Evolutionary conservation across 2,329 filamentous ascomycete genomes (phyloP), one percentile per base, ranked within the genome.

Genomic region (Pseudogymnoascus sp.): DNA sequence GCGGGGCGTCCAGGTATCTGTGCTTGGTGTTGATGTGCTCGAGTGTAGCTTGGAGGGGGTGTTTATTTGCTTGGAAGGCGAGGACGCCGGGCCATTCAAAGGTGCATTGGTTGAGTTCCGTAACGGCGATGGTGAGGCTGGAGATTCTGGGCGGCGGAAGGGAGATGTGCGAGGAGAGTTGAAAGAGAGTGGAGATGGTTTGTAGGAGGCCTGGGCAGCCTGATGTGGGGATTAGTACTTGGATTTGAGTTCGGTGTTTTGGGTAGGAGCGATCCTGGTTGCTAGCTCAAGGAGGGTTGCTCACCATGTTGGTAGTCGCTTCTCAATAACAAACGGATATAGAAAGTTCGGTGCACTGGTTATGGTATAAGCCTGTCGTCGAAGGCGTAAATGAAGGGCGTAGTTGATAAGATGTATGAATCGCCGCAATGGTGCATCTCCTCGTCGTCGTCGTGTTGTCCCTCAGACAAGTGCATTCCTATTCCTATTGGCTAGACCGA

Each of bases 141-240:
- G 83, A 19, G 84, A 85, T 68, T 85, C 84, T 61, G 84, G 79
- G 68, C 85, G 77, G 64, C 85, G 82, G 72, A 88, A 88, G 11
- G 85, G 85, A 60, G 85, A 88, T 71, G 78, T 82, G 73, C 89
- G 85, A 68, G 89, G 85, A 68, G 89, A 88, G 67, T 86, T 86
- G 76, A 89, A 90, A 65, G 87, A 87, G 65, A 90, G 77, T 62
- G 87, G 87, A 24, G 88, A 90, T 12, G 87, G 87, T 74, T 89
- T 90, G 75, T 88, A 90, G 63, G 83, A 78, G 60, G 79, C 73
- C 63, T 78, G 80, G 74, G 79, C 82, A 73, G 79, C 81, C 85
- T 83, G 72, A 70, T 60, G 56, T 37, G 50, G 60, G 61, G 61
- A 46, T 53, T 46, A 50, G 22, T 62, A 50, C 59, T 38, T 43